Base-by-base conservation (phyloP, 2,329 filamentous ascomycete genomes). In the Ascochyta viciae-villosae region DNA sequence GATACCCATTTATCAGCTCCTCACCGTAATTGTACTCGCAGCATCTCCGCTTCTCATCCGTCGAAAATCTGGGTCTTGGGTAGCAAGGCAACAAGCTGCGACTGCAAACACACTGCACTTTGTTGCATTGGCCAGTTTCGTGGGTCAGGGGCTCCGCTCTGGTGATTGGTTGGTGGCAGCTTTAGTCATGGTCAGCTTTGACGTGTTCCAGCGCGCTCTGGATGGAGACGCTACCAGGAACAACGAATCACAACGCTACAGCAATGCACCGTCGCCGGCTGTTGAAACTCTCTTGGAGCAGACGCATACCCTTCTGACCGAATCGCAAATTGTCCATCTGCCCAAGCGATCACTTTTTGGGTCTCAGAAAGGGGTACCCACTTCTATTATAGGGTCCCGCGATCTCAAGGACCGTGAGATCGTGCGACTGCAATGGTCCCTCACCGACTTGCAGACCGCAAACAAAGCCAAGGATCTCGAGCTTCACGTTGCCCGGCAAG, bases 151-250 rank as follows among this genome's bases (percentile, higher is more conserved):
- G 37, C 24, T 63, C 33, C 61, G 60, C 13, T 50, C 61, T 27
- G 54, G 61, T 42, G 65, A 72, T 55, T 52, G 68, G 47, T 38
- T 72, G 26, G 61, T 67, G 22, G 58, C 63, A 37, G 60, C 65
- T 34, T 61, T 72, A 57, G 67, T 73, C 61, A 72, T 74, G 68
- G 65, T 66, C 39, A 66, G 62, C 53, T 72, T 73, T 50, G 70
- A 73, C 57, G 63, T 65, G 57, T 67, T 70, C 57, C 67, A 68
- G 58, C 58, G 57, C 35, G 54, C 53, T 16, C 16, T 63, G 40
- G 50, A 55, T 50, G 50, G 40, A 44, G 60, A 60, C 63, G 56
- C 62, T 62, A 62, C 43, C 9, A 27, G 8, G 12, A 39, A 22
- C 22, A 46, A 42, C 63, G 58, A 68, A 62, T 65, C 61, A 61